Percentiles rank a stretch among this genome's conserved stretches.
Evolutionary conservation across 2,329 filamentous ascomycete species (phyloP).

Genomic region (Hypoxylon sp.): DNA sequence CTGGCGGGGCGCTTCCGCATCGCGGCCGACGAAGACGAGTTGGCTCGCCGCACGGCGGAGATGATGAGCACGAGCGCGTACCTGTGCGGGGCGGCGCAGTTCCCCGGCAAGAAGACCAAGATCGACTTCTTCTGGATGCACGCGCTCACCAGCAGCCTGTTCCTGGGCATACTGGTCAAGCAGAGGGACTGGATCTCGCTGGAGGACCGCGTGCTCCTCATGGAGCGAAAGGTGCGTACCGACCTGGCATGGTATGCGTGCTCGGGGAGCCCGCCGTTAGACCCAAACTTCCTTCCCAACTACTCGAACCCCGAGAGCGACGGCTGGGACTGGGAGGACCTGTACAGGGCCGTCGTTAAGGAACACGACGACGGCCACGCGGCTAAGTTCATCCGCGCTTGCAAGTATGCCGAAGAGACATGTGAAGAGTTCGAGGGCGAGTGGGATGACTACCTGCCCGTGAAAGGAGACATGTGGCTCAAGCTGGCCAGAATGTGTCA

Average conservation of each 20-base stretch:
- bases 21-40: slow-evolving; percentile 53
- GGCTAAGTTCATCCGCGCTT: slow-evolving; percentile 51
- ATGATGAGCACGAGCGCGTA: slow-evolving; percentile 45
- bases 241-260: slow-evolving; percentile 74
- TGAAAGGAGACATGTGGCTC: slow-evolving; percentile 46
- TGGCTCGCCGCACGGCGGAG: slow-evolving; percentile 51
- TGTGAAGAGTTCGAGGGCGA: slow-evolving; percentile 36
- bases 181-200: slow-evolving; percentile 50
- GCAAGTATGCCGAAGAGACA: slow-evolving; percentile 49
- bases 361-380: slow-evolving; percentile 53
- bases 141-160: slow-evolving; percentile 51
- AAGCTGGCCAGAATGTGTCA: slow-evolving; percentile 40
- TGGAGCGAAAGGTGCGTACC: slow-evolving; percentile 74
- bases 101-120: slow-evolving; percentile 65
- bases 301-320: slow-evolving; percentile 39
- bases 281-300: slow-evolving; percentile 38
- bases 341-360: slow-evolving; percentile 44
- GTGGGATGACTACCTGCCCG: slow-evolving; percentile 31
- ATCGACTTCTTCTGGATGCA: slow-evolving; percentile 73
- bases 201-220: slow-evolving; percentile 63
- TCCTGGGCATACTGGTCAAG: slow-evolving; percentile 47
- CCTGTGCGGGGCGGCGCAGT: slow-evolving; percentile 57
- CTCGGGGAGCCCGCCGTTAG: slow-evolving; percentile 59
- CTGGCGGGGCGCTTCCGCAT: slow-evolving; percentile 62
- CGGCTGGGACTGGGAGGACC: slow-evolving; percentile 44